A percentile compares a stretch with the other conserved stretches of the same genome.
These are phyloP conservation scores for Aspergillus kassunensis DNA, from an alignment of 495 filamentous ascomycete genomes.

Conservation along the genomic window DNA sequence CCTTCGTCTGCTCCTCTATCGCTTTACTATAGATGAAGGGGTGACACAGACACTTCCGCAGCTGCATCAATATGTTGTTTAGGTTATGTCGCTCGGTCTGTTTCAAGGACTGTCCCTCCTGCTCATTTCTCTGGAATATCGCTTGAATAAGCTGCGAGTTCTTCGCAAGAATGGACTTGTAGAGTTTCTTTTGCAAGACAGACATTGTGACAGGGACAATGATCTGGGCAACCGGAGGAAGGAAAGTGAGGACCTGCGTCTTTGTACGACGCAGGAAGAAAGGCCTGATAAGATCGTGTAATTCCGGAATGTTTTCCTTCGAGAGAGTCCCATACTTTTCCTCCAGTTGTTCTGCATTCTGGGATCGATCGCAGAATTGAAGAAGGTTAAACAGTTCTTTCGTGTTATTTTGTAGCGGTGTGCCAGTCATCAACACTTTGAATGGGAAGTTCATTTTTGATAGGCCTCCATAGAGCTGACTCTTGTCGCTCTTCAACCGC, in stretches of 20 bases:
- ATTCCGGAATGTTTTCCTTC: conserved; percentile 69
- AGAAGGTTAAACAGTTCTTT: conserved; percentile 92
- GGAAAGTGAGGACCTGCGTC: conserved; percentile 77
- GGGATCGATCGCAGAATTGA: conserved; percentile 76
- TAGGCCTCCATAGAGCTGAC: conserved; percentile 71
- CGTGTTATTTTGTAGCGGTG: conserved; percentile 92
- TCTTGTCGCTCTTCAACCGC: conserved; percentile 89
- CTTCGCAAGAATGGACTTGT: conserved; percentile 86
- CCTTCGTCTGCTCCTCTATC: conserved; percentile 73
- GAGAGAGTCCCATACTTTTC: conserved; percentile 68
- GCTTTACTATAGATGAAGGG: conserved; percentile 87
- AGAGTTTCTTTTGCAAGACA: conserved; percentile 86
- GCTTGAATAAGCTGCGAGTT: conserved; percentile 85
- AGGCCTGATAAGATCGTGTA: conserved; percentile 82
- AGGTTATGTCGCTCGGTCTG: conserved; percentile 69
- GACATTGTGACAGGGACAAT: conserved; percentile 94
- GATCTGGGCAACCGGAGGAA: conserved; percentile 90
- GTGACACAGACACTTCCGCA: conserved; percentile 92
- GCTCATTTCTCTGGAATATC: conserved; percentile 64
- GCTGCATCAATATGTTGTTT: conserved; percentile 92
- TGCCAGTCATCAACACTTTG: conserved; percentile 81
- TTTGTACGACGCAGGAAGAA: conserved; percentile 86
- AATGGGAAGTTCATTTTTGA: conserved; percentile 68
- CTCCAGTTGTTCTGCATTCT: conserved; percentile 70
- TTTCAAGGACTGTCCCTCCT: conserved; percentile 43